Evolutionary conservation across 192 early-diverging fungal species (phyloP).

Genomic region (Rhizophagus prolifer): DNA sequence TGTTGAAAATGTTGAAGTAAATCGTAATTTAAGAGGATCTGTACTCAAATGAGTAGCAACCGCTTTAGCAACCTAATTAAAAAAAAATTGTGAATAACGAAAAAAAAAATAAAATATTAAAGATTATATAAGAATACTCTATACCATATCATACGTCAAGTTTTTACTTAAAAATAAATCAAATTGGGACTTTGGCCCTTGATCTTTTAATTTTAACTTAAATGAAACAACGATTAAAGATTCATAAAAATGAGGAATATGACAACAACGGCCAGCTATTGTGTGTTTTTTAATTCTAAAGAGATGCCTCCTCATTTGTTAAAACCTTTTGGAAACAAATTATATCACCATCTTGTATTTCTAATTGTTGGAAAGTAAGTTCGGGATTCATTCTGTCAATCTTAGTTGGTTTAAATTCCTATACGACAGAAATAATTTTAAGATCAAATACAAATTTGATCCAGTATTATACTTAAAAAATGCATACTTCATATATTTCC

Average conservation of each 20-base stretch:
- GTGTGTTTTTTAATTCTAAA: conserved; percentile 39
- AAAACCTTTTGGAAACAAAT: conserved; percentile 71
- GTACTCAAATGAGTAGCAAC: conserved; percentile 61
- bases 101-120: no score
- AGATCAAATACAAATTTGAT: neutral
- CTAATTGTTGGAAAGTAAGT: conserved; percentile 66
- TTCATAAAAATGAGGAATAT: conserved; percentile 79
- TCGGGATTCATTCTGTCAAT: conserved; percentile 74
- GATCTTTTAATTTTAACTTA: conserved; percentile 41
- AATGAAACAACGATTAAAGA: conserved; percentile 47
- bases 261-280: conserved; percentile 38
- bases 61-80: conserved; percentile 55
- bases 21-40: no score
- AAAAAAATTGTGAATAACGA: neutral
- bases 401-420: conserved; percentile 94
- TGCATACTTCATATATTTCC: conserved; percentile 60
- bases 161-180: conserved; percentile 62
- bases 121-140: no score
- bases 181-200: conserved; percentile 35
- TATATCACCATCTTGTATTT: no score
- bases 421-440: neutral
- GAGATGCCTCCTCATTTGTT: conserved; percentile 46
- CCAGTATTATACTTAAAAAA: neutral
- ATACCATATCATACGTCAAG: no score
- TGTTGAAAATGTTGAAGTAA: conserved; percentile 34